Conservation (phyloP, 352 stramenopile genomes). For the Pythium aquatile region DNA sequence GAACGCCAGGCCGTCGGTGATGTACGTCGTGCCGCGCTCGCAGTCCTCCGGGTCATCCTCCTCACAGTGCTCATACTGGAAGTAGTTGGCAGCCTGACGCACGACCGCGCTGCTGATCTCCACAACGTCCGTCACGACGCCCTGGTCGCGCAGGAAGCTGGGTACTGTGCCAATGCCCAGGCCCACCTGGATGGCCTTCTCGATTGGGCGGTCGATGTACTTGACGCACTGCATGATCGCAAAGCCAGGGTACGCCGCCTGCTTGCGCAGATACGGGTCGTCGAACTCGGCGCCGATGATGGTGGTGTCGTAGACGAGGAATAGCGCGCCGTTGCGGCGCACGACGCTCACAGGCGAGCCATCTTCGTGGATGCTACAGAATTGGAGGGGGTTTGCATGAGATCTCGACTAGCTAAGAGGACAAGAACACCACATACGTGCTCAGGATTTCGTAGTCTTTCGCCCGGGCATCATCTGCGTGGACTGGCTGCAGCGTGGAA, state of each 20-base stretch:
- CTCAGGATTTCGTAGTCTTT: slow-evolving; percentile 29
- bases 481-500: neutral
- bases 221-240: slow-evolving; percentile 76
- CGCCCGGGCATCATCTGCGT: neutral
- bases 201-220: slow-evolving; percentile 49
- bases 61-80: slow-evolving; percentile 67
- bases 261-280: slow-evolving; percentile 49
- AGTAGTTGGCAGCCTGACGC: slow-evolving; percentile 59
- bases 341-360: slow-evolving; percentile 60
- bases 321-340: slow-evolving; percentile 48
- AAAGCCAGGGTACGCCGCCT: slow-evolving; percentile 75
- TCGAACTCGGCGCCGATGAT: slow-evolving; percentile 83
- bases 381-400: neutral
- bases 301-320: slow-evolving; percentile 70
- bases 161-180: slow-evolving; percentile 72
- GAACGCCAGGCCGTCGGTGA: slow-evolving; percentile 70
- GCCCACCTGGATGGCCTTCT: slow-evolving; percentile 56
- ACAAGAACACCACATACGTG: slow-evolving; percentile 14
- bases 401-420: neutral
- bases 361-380: slow-evolving; percentile 27
- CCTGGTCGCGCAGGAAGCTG: slow-evolving; percentile 55
- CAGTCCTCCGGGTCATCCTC: slow-evolving; percentile 42
- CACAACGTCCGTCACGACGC: slow-evolving; percentile 71
- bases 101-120: slow-evolving; percentile 74
- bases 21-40: slow-evolving; percentile 47